phyloP scores from a whole-genome alignment of 2,329 filamentous ascomycete genomes.

The Apiospora arundinis region DNA sequence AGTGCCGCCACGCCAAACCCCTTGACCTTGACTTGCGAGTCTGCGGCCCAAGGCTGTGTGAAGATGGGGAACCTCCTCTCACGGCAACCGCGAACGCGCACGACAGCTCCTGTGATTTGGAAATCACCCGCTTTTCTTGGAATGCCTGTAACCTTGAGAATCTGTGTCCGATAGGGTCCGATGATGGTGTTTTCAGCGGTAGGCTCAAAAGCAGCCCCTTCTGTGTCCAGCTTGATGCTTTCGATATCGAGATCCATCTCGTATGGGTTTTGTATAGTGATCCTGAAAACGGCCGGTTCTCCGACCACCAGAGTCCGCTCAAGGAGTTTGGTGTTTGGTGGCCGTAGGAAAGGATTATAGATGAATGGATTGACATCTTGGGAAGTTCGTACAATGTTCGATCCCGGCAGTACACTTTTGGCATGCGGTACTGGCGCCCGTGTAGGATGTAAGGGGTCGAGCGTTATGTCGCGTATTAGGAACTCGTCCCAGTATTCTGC shows the following conservation, averaged over 20 bases:
- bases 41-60: constrained; percentile 74
- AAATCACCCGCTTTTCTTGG: constrained; percentile 72
- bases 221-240: constrained; percentile 74
- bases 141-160: constrained; percentile 72
- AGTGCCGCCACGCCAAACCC: constrained; percentile 69
- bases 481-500: constrained; percentile 99
- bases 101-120: constrained; percentile 76
- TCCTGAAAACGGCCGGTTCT: constrained; percentile 77
- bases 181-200: constrained; percentile 70
- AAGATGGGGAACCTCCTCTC: constrained; percentile 88
- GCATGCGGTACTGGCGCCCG: constrained; percentile 71
- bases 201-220: constrained; percentile 76
- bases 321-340: constrained; percentile 61
- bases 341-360: constrained; percentile 89
- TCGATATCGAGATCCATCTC: constrained; percentile 93
- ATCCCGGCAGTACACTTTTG: constrained; percentile 59
- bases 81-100: constrained; percentile 82
- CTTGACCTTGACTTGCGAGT: constrained; percentile 77
- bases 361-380: constrained; percentile 84
- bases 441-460: constrained; percentile 67
- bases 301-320: constrained; percentile 78
- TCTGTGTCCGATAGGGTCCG: constrained; percentile 83
- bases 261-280: constrained; percentile 92
- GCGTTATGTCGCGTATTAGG: constrained; percentile 76
- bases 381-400: constrained; percentile 56